Evolutionary conservation across 192 early-diverging fungal genomes (phyloP).

Genomic region (Linnemannia zychae): DNA sequence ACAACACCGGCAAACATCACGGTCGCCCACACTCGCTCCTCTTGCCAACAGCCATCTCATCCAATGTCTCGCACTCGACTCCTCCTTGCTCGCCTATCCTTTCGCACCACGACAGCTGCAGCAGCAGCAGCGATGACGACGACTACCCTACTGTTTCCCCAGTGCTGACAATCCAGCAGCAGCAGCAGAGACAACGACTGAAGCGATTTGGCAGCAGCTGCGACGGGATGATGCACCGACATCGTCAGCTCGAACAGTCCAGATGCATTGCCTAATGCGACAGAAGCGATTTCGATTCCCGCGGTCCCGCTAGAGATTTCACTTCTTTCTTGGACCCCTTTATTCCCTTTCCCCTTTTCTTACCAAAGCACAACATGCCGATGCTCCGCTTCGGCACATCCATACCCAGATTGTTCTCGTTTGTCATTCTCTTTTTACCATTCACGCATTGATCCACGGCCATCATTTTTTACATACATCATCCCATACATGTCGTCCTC

Average conservation of each 20-base stretch:
- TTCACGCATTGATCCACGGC: background rate
- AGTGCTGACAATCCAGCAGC: conserved; percentile 30
- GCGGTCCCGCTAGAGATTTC: background rate
- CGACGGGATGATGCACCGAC: conserved; percentile 40
- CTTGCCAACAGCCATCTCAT: conserved; percentile 4
- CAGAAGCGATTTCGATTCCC: background rate
- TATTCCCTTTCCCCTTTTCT: background rate
- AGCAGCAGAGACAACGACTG: conserved; percentile 34
- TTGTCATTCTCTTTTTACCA: background rate
- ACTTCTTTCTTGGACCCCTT: background rate
- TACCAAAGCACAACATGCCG: background rate
- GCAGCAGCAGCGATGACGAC: conserved; percentile 45
- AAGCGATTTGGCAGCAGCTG: conserved; percentile 34
- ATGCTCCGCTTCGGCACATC: conserved; percentile 1
- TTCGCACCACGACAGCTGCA: conserved; percentile 44
- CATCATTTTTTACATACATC: background rate
- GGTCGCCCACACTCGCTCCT: conserved; percentile 25
- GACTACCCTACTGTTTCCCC: conserved; percentile 18
- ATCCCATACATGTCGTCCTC: too few species aligned
- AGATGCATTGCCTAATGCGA: conserved; percentile 38
- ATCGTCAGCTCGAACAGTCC: conserved; percentile 34
- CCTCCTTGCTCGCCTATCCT: conserved; percentile 52
- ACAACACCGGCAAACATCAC: conserved; percentile 6
- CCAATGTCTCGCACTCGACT: conserved; percentile 10
- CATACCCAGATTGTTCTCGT: conserved; percentile 2